These are phyloP conservation scores for Phytopythium montanum DNA, from an alignment of 352 stramenopile genomes.

Conservation along the genomic window DNA sequence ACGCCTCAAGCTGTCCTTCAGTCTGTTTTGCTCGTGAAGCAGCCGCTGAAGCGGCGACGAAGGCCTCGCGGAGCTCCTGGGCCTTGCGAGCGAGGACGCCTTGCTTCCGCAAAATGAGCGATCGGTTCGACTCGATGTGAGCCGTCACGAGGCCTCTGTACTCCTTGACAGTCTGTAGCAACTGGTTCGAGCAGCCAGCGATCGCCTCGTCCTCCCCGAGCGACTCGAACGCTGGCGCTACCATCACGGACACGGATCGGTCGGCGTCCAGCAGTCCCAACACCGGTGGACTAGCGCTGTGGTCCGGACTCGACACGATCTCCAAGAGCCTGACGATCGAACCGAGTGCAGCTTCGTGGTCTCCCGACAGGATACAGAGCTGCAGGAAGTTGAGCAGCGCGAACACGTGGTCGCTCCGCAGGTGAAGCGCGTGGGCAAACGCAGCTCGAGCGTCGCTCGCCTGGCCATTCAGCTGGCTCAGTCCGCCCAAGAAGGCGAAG, in stretches of 20 bases:
- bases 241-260: conserved; percentile 20
- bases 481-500: conserved; percentile 26
- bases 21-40: background rate
- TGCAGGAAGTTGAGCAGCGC: conserved; percentile 49
- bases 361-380: conserved; percentile 23
- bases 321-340: conserved; percentile 29
- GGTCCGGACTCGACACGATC: conserved; percentile 11
- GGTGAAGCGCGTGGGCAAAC: conserved; percentile 26
- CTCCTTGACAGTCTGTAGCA: conserved; percentile 31
- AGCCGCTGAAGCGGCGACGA: conserved; percentile 6
- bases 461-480: conserved; percentile 39
- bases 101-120: conserved; percentile 47
- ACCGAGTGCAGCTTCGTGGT: conserved; percentile 40
- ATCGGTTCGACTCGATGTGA: conserved; percentile 36
- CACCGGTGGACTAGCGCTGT: no score
- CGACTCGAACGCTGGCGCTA: conserved; percentile 9
- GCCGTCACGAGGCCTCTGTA: conserved; percentile 34
- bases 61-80: conserved; percentile 18
- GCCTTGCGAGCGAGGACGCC: conserved; percentile 30
- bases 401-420: conserved; percentile 34
- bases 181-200: conserved; percentile 8
- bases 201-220: conserved; percentile 11
- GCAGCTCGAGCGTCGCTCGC: conserved; percentile 14
- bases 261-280: conserved; percentile 22
- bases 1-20: background rate